Evolutionary conservation across 768 basidiomycete species (phyloP).

Genomic region (Lyophyllum atratum): DNA sequence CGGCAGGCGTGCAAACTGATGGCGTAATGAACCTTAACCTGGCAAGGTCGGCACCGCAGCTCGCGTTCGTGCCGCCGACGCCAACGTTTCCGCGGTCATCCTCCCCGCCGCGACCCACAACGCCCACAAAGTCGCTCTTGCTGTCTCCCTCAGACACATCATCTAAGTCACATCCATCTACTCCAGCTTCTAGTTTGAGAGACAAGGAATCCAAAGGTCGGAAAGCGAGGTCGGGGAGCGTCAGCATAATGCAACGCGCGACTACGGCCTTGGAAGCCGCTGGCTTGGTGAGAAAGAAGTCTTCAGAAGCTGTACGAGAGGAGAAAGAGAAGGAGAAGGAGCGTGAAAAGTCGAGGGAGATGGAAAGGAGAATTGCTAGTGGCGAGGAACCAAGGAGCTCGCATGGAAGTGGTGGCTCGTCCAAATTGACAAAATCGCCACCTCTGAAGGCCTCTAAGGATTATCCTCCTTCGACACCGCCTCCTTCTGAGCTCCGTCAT

Average conservation of each 20-base stretch:
- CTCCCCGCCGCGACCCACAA: slow-evolving; percentile 55
- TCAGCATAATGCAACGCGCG: slow-evolving; percentile 95
- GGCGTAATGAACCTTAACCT: slow-evolving; percentile 24
- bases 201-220: slow-evolving; percentile 62
- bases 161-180: slow-evolving; percentile 66
- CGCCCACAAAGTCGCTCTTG: slow-evolving; percentile 51
- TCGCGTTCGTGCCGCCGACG: slow-evolving; percentile 78
- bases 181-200: slow-evolving; percentile 63
- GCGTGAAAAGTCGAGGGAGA: slow-evolving; percentile 44
- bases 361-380: slow-evolving; percentile 42
- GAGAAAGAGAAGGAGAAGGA: slow-evolving; percentile 54
- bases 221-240: slow-evolving; percentile 82
- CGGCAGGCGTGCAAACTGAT: slow-evolving; percentile 51
- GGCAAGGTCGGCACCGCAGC: slow-evolving; percentile 52
- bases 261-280: slow-evolving; percentile 89
- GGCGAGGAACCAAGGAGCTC: slow-evolving; percentile 65
- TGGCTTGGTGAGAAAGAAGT: slow-evolving; percentile 82
- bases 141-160: slow-evolving; percentile 60
- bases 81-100: slow-evolving; percentile 57
- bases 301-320: slow-evolving; percentile 69
- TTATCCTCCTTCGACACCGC: slow-evolving; percentile 52
- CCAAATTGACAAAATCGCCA: slow-evolving; percentile 72
- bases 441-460: slow-evolving; percentile 56
- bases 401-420: slow-evolving; percentile 58
- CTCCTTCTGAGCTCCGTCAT: slow-evolving; percentile 43